Percentiles rank a stretch among this genome's conserved stretches.
phyloP scores from a whole-genome alignment of 2,329 filamentous ascomycete genomes.

The Emericellopsis cladophorae region DNA sequence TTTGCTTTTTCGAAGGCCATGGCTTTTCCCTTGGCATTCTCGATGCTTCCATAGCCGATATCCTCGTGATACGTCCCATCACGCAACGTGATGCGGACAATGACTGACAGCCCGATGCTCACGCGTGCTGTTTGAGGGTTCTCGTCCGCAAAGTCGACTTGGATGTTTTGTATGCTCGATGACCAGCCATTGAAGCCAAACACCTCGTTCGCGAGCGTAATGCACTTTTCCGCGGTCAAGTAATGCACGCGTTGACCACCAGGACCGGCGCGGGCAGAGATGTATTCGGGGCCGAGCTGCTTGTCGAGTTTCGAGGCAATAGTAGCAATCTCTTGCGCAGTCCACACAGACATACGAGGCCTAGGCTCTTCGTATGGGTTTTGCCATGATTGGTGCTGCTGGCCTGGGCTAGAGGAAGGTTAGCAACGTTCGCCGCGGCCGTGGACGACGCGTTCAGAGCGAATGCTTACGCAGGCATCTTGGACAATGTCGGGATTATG shows the following conservation, averaged over 20 bases:
- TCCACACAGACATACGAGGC: conserved; percentile 65
- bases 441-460: too few species aligned
- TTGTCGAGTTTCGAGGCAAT: conserved; percentile 79
- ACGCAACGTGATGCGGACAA: conserved; percentile 76
- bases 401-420: conserved; percentile 33
- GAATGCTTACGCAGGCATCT: conserved; percentile 30
- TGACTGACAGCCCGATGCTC: conserved; percentile 76
- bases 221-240: conserved; percentile 90
- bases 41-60: conserved; percentile 90
- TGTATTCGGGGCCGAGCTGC: conserved; percentile 90
- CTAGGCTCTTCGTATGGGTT: conserved; percentile 75
- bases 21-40: conserved; percentile 91
- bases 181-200: conserved; percentile 99
- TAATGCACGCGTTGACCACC: conserved; percentile 85
- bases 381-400: conserved; percentile 43
- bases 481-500: conserved; percentile 5
- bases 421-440: conserved; percentile 3
- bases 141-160: conserved; percentile 93
- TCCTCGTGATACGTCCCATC: conserved; percentile 98
- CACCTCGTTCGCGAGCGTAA: conserved; percentile 85
- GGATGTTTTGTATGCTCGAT: conserved; percentile 85
- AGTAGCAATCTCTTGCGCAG: conserved; percentile 80
- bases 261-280: conserved; percentile 74
- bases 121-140: conserved; percentile 65
- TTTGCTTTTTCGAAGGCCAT: conserved; percentile 97